Evolutionary conservation across 495 filamentous ascomycete species (phyloP).

Genomic region (Glonium stellatum): DNA sequence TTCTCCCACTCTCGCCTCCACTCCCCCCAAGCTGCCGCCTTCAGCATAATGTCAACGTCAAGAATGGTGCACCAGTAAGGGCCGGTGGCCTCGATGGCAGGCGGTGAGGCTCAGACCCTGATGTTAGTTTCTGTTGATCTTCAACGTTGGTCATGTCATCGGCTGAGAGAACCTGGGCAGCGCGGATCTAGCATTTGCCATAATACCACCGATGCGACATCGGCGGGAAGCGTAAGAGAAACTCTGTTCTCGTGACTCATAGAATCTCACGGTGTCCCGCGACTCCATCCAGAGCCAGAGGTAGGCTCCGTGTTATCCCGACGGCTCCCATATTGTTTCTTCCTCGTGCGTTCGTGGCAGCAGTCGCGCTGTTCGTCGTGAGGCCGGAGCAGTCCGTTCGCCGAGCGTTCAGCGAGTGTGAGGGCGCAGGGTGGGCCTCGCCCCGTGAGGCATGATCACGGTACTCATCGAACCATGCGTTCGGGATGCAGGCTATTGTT

Average conservation of each 20-base stretch:
- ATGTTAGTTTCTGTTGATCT: constrained; percentile 1
- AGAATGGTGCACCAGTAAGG: neutral
- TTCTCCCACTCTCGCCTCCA: neutral
- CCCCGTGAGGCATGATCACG: constrained; percentile 4
- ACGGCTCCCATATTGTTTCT: constrained; percentile 3
- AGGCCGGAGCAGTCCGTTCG: neutral
- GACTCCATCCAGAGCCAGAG: neutral
- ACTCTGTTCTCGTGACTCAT: constrained; percentile 29
- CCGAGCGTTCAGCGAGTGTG: constrained; percentile 5
- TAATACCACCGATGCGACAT: constrained; percentile 19
- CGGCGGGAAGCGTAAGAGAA: constrained; percentile 16
- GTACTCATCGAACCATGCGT: neutral
- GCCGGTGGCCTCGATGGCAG: neutral
- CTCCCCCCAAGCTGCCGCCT: neutral
- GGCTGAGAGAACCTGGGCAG: constrained; percentile 14
- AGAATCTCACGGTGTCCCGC: constrained; percentile 15
- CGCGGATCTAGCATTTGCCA: constrained; percentile 6
- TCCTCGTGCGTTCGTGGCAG: constrained; percentile 8
- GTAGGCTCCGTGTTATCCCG: constrained; percentile 21
- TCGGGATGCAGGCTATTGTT: constrained; percentile 7
- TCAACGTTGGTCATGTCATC: constrained; percentile 6
- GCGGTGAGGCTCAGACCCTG: neutral
- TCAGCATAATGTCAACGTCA: neutral
- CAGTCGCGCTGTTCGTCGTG: constrained; percentile 10
- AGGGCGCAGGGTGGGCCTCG: neutral